These are phyloP conservation scores for Aspergillus tubingensis DNA, from an alignment of 2,329 filamentous ascomycete genomes.

Conservation along the genomic window DNA sequence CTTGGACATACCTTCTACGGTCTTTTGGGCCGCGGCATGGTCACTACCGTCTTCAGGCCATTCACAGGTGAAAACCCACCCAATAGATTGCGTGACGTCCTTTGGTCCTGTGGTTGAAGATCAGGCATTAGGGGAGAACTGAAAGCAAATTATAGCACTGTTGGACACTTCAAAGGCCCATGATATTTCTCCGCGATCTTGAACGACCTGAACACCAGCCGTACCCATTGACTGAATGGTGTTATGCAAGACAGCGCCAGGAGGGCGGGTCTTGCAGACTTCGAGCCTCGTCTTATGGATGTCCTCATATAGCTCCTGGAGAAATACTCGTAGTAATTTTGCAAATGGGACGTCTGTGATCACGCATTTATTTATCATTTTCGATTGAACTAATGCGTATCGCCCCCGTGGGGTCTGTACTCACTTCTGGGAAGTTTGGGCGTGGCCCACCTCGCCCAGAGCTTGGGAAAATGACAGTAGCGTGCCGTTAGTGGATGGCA, in stretches of 20 bases:
- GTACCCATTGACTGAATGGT: conserved; percentile 10
- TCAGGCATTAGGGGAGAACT: no score
- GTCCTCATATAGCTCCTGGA: conserved; percentile 9
- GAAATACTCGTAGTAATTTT: conserved; percentile 7
- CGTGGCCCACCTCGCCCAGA: not conserved
- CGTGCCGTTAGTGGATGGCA: not conserved
- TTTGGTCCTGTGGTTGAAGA: not conserved
- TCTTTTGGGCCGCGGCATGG: not conserved
- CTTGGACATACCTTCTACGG: not conserved
- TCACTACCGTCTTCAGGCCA: not conserved
- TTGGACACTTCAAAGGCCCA: conserved; percentile 5
- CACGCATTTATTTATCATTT: not conserved
- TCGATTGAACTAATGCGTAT: not conserved
- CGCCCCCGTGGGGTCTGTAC: not conserved
- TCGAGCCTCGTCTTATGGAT: not conserved
- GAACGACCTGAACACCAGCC: conserved; percentile 9
- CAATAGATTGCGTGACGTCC: not conserved
- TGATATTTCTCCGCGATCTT: conserved; percentile 11
- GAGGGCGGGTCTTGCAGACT: not conserved
- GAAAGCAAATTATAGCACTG: not conserved
- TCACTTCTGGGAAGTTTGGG: not conserved
- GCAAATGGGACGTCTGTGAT: conserved; percentile 8
- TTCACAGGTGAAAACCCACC: not conserved
- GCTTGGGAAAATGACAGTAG: not conserved
- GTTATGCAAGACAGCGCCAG: not conserved